Evolutionary conservation across 192 early-diverging fungal genomes (phyloP).

Genomic region (Entophlyctis luteolus): DNA sequence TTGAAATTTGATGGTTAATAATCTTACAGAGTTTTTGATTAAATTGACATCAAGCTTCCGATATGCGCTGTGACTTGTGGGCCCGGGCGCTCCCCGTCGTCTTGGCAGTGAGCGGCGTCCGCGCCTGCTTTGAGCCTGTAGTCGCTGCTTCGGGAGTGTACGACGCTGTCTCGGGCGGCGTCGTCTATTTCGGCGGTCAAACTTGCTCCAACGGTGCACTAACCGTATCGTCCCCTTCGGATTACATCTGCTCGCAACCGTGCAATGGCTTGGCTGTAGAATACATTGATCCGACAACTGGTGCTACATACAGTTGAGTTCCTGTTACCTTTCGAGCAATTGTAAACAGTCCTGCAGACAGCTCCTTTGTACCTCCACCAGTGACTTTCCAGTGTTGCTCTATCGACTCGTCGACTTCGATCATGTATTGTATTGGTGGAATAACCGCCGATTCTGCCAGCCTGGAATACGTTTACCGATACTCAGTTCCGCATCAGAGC

Average conservation of each 20-base stretch:
- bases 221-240: background rate
- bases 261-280: constrained; percentile 4
- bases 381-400: constrained; percentile 18
- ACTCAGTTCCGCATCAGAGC: background rate
- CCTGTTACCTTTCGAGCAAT: background rate
- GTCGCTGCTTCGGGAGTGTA: constrained; percentile 7
- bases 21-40: no score
- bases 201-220: background rate
- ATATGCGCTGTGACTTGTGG: no score
- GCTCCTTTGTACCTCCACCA: background rate
- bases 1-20: no score
- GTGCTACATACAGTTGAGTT: background rate
- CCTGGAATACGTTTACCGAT: background rate
- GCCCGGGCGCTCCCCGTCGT: background rate
- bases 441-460: background rate
- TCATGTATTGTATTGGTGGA: constrained; percentile 8
- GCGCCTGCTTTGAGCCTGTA: constrained; percentile 10
- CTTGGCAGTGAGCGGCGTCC: background rate
- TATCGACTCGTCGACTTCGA: background rate
- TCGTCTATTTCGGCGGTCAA: constrained; percentile 14
- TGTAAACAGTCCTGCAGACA: no score
- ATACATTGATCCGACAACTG: background rate
- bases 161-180: background rate
- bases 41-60: no score
- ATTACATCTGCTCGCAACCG: constrained; percentile 22